phyloP scores from a whole-genome alignment of 139 green algal species.

The Astrephomene gubernaculifera region DNA sequence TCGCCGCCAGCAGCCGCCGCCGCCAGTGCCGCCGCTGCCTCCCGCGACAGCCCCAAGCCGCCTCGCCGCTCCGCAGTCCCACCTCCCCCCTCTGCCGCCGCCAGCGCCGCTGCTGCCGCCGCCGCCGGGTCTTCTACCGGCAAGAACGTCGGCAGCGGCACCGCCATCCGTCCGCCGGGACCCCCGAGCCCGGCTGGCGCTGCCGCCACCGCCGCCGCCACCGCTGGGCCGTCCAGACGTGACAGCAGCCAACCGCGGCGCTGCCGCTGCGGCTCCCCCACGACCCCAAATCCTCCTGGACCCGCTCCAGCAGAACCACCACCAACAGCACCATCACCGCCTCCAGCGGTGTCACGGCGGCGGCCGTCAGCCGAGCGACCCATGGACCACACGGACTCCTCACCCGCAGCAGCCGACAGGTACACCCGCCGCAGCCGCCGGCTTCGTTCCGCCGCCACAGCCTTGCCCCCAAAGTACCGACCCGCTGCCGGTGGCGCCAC shows the following conservation, averaged over 20 bases:
- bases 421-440: constrained; percentile 3
- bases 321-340: background rate
- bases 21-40: constrained; percentile 14
- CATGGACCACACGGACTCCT: background rate
- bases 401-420: background rate
- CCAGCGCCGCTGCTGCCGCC: background rate
- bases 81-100: background rate
- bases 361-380: background rate
- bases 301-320: background rate
- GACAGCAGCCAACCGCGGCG: constrained; percentile 20
- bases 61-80: background rate
- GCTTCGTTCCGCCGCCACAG: constrained; percentile 16
- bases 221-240: background rate
- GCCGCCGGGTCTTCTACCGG: constrained; percentile 31
- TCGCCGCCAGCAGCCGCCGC: constrained; percentile 56
- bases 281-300: no score
- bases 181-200: no score
- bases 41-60: constrained; percentile 1
- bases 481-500: background rate
- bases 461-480: background rate
- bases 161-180: no score
- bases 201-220: background rate
- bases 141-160: constrained; percentile 59
- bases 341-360: background rate
- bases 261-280: no score